These are phyloP conservation scores for Microdochium bolleyi DNA, from an alignment of 2,329 filamentous ascomycete species.

Conservation along the genomic window DNA sequence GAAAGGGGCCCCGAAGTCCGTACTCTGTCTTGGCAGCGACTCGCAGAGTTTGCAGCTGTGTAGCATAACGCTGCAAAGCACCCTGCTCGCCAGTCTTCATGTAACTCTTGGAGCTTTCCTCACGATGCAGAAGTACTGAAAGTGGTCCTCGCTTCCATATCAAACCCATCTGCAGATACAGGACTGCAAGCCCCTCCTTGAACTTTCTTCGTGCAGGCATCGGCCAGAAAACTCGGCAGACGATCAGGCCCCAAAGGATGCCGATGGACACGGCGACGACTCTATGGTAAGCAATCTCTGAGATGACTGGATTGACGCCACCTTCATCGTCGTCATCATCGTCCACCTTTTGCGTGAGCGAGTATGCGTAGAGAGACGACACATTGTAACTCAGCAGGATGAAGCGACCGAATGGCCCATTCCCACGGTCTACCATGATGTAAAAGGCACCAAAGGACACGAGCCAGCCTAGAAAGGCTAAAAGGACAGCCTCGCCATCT, in stretches of 20 bases:
- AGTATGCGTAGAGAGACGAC: slow-evolving; percentile 89
- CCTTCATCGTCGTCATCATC: slow-evolving; percentile 86
- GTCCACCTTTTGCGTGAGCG: slow-evolving; percentile 69
- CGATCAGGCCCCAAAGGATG: slow-evolving; percentile 84
- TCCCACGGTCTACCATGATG: slow-evolving; percentile 75
- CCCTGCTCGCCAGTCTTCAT: slow-evolving; percentile 85
- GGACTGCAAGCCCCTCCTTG: slow-evolving; percentile 78
- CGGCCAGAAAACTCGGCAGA: slow-evolving; percentile 87
- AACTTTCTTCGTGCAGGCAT: slow-evolving; percentile 85
- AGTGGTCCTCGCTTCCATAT: slow-evolving; percentile 95
- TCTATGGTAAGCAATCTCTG: slow-evolving; percentile 81
- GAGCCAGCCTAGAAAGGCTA: slow-evolving; percentile 76
- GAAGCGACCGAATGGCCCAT: slow-evolving; percentile 86
- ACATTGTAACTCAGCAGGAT: slow-evolving; percentile 95
- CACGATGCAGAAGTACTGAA: slow-evolving; percentile 58
- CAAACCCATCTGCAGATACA: slow-evolving; percentile 90
- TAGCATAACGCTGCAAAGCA: slow-evolving; percentile 73
- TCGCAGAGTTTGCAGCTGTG: slow-evolving; percentile 66
- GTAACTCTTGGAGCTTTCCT: slow-evolving; percentile 53
- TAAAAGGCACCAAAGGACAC: slow-evolving; percentile 82
- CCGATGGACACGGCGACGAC: slow-evolving; percentile 80
- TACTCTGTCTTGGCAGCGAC: slow-evolving; percentile 75
- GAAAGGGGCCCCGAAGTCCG: slow-evolving; percentile 81
- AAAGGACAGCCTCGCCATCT: slow-evolving; percentile 61
- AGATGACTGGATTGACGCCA: slow-evolving; percentile 73